Evolutionary conservation across 2,329 filamentous ascomycete genomes (phyloP).

Genomic region (Epichloe amarillans): DNA sequence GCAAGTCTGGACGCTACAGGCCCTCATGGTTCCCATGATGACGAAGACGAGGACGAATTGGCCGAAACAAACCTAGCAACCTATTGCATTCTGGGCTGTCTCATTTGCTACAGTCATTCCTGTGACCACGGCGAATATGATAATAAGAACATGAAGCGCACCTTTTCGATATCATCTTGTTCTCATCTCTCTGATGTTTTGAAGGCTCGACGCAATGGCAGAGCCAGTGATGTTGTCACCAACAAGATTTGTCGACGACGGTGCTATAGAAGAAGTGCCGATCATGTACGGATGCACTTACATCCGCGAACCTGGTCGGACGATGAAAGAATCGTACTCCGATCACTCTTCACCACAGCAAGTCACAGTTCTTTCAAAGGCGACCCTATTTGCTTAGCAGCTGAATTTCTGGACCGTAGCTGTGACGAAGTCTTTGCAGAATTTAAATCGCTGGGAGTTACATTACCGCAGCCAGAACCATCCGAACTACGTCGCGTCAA

Average conservation of each 20-base stretch:
- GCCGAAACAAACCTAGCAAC: conserved; percentile 38
- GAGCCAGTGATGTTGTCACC: conserved; percentile 3
- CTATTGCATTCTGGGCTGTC: conserved; percentile 41
- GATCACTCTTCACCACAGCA: conserved; percentile 30
- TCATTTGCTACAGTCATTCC: conserved; percentile 47
- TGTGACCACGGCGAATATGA: conserved; percentile 50
- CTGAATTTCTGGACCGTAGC: conserved; percentile 34
- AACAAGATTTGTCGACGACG: conserved; percentile 23
- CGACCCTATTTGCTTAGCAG: conserved; percentile 34
- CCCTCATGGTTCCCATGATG: conserved; percentile 20
- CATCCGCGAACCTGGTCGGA: conserved; percentile 29
- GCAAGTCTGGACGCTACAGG: conserved; percentile 20
- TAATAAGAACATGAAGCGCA: conserved; percentile 36
- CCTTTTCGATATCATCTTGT: conserved; percentile 32
- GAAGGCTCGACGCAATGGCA: conserved; percentile 13
- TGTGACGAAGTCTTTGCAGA: conserved; percentile 37
- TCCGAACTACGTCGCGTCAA: conserved; percentile 26
- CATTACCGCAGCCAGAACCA: conserved; percentile 13
- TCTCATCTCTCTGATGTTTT: conserved; percentile 20
- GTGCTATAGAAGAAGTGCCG: conserved; percentile 23
- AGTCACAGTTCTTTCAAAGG: conserved; percentile 26
- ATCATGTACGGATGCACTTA: conserved; percentile 8
- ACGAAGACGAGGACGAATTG: conserved; percentile 23
- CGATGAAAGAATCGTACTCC: conserved; percentile 34
- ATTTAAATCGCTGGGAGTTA: conserved; percentile 14